Evolutionary conservation across 495 filamentous ascomycete genomes (phyloP).

Genomic region (Xylaria venustula): DNA sequence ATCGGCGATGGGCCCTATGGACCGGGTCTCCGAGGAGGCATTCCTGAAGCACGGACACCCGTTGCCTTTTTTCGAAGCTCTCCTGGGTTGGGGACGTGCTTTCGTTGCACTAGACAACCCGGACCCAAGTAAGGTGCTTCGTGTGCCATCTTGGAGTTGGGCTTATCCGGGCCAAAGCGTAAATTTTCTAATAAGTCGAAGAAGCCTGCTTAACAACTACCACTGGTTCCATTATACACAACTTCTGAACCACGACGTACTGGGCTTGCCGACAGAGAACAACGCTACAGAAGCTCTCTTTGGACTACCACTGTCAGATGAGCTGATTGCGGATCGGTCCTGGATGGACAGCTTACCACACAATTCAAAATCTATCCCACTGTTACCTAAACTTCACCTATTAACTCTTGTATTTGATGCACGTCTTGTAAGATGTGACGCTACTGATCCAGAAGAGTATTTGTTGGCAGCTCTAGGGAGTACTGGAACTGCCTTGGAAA

Average conservation of each 20-base stretch:
- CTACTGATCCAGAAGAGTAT: not conserved
- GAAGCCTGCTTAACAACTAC: not conserved
- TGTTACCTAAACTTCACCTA: not conserved
- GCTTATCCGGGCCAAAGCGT: not conserved
- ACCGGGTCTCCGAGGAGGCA: not conserved
- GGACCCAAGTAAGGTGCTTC: too few species aligned
- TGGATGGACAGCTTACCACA: not conserved
- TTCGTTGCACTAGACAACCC: too few species aligned
- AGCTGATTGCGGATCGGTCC: not conserved
- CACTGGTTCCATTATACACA: not conserved
- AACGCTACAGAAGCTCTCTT: not conserved
- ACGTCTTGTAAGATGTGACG: not conserved
- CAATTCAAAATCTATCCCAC: not conserved
- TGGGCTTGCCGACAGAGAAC: not conserved
- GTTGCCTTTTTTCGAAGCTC: not conserved
- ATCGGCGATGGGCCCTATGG: not conserved
- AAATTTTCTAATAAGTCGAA: not conserved
- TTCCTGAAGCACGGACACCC: slow-evolving; percentile 3
- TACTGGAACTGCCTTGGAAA: not conserved
- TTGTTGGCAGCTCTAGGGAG: not conserved
- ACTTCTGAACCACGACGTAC: slow-evolving; percentile 1
- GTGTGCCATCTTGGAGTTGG: slow-evolving; percentile 7
- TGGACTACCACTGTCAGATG: not conserved
- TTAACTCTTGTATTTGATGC: slow-evolving; percentile 2
- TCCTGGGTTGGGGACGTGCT: not conserved